Base-by-base conservation (phyloP, 768 basidiomycete genomes). In the Tricholoma hemisulphureum region DNA sequence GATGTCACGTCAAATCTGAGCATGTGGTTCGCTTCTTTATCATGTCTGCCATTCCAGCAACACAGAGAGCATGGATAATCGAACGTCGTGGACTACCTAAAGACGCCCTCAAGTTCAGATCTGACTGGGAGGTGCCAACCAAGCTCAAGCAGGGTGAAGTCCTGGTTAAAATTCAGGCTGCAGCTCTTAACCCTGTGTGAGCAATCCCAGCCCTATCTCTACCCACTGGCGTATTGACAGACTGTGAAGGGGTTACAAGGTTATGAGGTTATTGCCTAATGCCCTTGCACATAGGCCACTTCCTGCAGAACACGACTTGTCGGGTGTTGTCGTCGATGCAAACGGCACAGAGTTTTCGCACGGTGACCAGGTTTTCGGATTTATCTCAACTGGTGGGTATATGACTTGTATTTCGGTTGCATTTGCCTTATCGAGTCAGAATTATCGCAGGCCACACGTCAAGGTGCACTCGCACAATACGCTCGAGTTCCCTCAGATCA, bases 131-230 rank as follows among this genome's bases (percentile, higher is more conserved):
- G 1, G 74, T 78, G 16, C 66, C 75, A n/a, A 71, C 70, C 28
- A 58, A 69, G 23, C 67, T 77, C 31, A 58, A 61, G 13, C 35
- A 63, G 20, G 74, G 72, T 26, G 67, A 76, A 50, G 75, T 75
- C 9, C 64, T 77, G 13, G 66, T 74, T 45, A 71, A 69, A 56
- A 65, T 76, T 6, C 75, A 75, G 39, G 76, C 73, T 29, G 74
- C 79, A 0, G 86, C 87, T 0, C 73, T 91, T 39, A 93, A 93
- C 63, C 88, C 88, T 1, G 77, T 85, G 84, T 88, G 67, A 59
- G 80, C 64, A 32, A 28, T n/a, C 39, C 28, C 16, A 26, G 3
- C 18, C 28, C 9, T 37, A 9, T 24, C 20, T 54, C 16, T 56
- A 35, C 28, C 14, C 24, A 28, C 26, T 28, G 37, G 48, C 28